These are phyloP conservation scores for Tolypocladium nubicola DNA, from an alignment of 2,329 filamentous ascomycete species.

Conservation along the genomic window DNA sequence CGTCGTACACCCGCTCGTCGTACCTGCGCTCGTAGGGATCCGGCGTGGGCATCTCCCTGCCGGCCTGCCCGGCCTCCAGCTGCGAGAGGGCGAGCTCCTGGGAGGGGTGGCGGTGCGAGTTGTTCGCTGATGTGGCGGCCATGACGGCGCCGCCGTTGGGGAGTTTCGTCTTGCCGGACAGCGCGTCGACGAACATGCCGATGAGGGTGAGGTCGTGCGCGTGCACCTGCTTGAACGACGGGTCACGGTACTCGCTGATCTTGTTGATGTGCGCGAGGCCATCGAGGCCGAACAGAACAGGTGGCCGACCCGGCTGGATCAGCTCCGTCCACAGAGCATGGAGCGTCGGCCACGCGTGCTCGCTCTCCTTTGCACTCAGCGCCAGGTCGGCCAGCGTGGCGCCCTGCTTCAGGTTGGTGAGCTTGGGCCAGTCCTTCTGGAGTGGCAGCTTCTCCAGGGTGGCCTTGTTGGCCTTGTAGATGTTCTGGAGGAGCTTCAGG, in stretches of 20 bases:
- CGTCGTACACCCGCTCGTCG: slow-evolving; percentile 44
- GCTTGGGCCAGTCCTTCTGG: slow-evolving; percentile 30
- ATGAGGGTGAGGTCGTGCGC: slow-evolving; percentile 74
- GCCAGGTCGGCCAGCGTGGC: slow-evolving; percentile 58
- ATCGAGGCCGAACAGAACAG: slow-evolving; percentile 68
- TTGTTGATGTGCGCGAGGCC: slow-evolving; percentile 74
- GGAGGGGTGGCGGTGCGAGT: slow-evolving; percentile 52
- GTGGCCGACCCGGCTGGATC: slow-evolving; percentile 35
- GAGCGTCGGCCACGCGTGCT: slow-evolving; percentile 73
- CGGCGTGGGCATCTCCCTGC: slow-evolving; percentile 24
- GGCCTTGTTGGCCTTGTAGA: slow-evolving; percentile 59
- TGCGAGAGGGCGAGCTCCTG: slow-evolving; percentile 58
- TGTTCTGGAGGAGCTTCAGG: slow-evolving; percentile 61
- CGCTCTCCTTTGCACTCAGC: slow-evolving; percentile 61
- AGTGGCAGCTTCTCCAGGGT: slow-evolving; percentile 46
- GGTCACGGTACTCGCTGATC: slow-evolving; percentile 61
- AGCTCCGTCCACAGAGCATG: slow-evolving; percentile 75
- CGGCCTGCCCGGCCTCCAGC: slow-evolving; percentile 33
- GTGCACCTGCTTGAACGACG: slow-evolving; percentile 66
- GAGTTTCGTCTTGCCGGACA: slow-evolving; percentile 48
- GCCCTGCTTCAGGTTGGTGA: slow-evolving; percentile 38
- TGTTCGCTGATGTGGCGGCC: slow-evolving; percentile 63
- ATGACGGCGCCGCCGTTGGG: slow-evolving; percentile 71
- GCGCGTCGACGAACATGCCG: slow-evolving; percentile 60
- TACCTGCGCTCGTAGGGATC: slow-evolving; percentile 47